Evolutionary conservation across 108 stramenopile genomes (phyloP), one percentile per base, ranked within the genome.

Genomic region (Conticribra guillardii): DNA sequence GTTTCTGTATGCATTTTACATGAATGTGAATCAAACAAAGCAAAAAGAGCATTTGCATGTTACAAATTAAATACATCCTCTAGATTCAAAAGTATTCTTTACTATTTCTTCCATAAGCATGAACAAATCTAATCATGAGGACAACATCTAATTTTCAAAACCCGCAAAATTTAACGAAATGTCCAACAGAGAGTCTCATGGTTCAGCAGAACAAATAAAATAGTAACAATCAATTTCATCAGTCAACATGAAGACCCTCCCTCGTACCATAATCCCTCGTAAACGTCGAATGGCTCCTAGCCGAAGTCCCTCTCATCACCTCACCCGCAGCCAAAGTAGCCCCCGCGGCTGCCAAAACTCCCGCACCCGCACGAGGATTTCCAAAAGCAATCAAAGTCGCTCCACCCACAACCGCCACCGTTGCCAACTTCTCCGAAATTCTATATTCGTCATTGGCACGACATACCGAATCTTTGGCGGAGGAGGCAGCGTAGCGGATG

Each of bases 241-340:
- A 70, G 51, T 70, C 69, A 60, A 70, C n/a, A 53, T 60, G 69
- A 33, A 70, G 48, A 27, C 69, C 69, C 50, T 70, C 69, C 33
- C 50, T 50, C 26, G 60, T 37, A 2, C 59, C 69, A 60, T 52
- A 60, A 60, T 70, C 69, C 34, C 66, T 54, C 2, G 66, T 45
- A 54, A 47, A 67, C 21, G 66, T 55, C 14, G 48, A 63, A 63
- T 47, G 29, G 11, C 52, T 37, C 55, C 28, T 46, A 11, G 17
- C 32, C 54, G 54, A 44, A 3, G 0, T 32, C 33, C 28, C 54
- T 29, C 29, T 49, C 58, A 68, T 51, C 18, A 47, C 64, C 50
- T 70, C 76, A 11, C 76, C 76, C 56, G 48, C 76, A 32, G 76
- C 76, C 56, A 78, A 51, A n/a, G 55, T 46, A 27, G 73, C 79